Evolutionary conservation across 495 filamentous ascomycete genomes (phyloP), one percentile per base, ranked within the genome.

Genomic region (Hamigera avellanea): DNA sequence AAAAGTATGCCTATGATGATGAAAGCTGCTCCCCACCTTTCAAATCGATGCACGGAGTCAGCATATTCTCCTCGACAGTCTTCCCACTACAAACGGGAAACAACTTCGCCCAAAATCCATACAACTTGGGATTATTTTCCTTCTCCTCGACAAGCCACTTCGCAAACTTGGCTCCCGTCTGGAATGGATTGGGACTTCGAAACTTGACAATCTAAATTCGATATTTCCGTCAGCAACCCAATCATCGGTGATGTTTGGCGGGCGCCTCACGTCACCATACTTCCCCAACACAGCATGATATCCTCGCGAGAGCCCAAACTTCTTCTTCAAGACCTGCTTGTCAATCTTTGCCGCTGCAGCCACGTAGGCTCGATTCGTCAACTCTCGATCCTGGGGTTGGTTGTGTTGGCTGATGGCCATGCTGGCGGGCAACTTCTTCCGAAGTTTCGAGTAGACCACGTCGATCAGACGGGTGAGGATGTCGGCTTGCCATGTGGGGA

Each of bases 391-490:
- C 0, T 46, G 23, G 16, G 26, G 30, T 3, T 37, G 32, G 8
- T 21, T 36, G n/a, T n/a, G 28, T 14, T 51, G 37, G 7, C 45
- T 40, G 6, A 57, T 39, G 14, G 35, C 35, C n/a, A 56, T 19
- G 9, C 46, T 48, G 9, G 34, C 36, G 0, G 50, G 48, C 21
- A 61, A 21, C 37, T 47, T 53, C 35, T 42, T 46, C 8, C 37
- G 27, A 27, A 59, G 51, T 6, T 32, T 40, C 16, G 48, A 41
- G 41, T 56, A 48, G 25, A 55, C 47, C n/a, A 57, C 48, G 26
- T 61, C 59, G 31, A 65, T 50, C 7, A 65, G 48, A 15, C 59
- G 57, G 3, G 61, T 65, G 14, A 65, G 46, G 14, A 48, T 47
- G 37, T 65, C 54, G 10, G 59, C 59, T 38, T 65, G 55, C 57